These are phyloP conservation scores for Teratosphaeria epicoccoides DNA, from an alignment of 2,329 filamentous ascomycete genomes.

Conservation along the genomic window DNA sequence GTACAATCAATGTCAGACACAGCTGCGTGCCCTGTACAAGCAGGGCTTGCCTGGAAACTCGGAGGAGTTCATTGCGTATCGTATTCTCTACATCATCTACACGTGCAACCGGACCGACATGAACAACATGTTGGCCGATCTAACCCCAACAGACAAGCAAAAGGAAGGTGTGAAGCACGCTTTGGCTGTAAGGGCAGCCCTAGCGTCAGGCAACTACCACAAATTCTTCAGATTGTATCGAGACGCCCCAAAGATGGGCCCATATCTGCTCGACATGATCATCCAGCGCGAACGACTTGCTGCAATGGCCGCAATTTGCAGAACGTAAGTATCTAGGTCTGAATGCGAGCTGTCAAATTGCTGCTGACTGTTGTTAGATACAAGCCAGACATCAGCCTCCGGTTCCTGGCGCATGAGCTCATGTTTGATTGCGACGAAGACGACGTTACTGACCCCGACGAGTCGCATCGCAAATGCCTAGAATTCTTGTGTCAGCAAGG, in stretches of 20 bases:
- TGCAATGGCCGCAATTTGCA: conserved; percentile 85
- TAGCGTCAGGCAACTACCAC: conserved; percentile 93
- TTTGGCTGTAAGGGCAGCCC: conserved; percentile 75
- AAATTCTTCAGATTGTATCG: conserved; percentile 95
- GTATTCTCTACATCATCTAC: conserved; percentile 98
- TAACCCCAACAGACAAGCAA: conserved; percentile 93
- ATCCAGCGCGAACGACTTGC: conserved; percentile 84
- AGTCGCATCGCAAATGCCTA: conserved; percentile 44
- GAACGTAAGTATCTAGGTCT: conserved; percentile 58
- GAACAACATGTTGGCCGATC: conserved; percentile 96
- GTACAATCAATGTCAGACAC: conserved; percentile 99
- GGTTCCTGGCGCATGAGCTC: conserved; percentile 90
- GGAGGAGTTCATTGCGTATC: conserved; percentile 96
- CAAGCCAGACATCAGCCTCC: conserved; percentile 78
- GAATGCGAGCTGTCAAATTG: neutral
- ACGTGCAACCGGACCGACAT: conserved; percentile 96
- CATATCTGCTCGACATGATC: conserved; percentile 99
- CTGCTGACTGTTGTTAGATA: conserved; percentile 57
- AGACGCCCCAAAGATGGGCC: conserved; percentile 75
- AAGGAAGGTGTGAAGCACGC: conserved; percentile 81
- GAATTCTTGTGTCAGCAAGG: conserved; percentile 80
- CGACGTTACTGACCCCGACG: conserved; percentile 15
- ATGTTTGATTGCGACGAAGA: conserved; percentile 79
- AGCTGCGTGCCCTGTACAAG: conserved; percentile 83
- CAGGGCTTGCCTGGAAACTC: conserved; percentile 79